Evolutionary conservation across 306 rosid genomes (phyloP), one percentile per base, ranked within the genome.

Genomic region (Lotus japonicus): DNA sequence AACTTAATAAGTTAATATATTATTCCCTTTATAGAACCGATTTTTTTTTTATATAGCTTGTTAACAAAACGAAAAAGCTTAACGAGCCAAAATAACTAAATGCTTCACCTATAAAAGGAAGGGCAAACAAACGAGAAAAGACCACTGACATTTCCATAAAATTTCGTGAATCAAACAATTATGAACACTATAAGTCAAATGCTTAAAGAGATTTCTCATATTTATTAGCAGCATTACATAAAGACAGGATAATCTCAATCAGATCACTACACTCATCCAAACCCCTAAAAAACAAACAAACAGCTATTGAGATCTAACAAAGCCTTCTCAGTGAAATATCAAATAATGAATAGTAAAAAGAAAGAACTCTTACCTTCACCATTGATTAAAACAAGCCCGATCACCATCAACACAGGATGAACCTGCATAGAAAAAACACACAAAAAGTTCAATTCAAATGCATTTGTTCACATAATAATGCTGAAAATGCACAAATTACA

Each of bases 291-390:
- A 23, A 46, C 18, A 12, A 7, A n/a, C 51, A 41, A n/a, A 61
- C 39, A 67, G 42, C 17, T 39, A 48, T 4, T 41, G 48, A 44
- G 45, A 75, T 71, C 53, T 35, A 64, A 70, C 9, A 4, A 49
- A 23, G 73, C 58, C 21, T 36, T 50, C 15, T 35, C 26, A 42
- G 11, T 10, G 63, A 21, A 60, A 69, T 23, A 58, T 21, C 19
- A 45, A 46, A 31, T n/a, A 53, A 21, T 23, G 45, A 70, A 46
- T 15, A 16, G 13, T 21, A 57, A 55, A 41, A 64, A 42, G 41
- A 48, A 5, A 15, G 5, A 55, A 50, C 82, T 86, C 72, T 82
- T 85, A 58, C 99, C 97, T 95, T 90, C 96, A 15, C 99, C 97
- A 62, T 74, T 84, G 58, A 82, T 74, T 4, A 82, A 75, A 79